A percentile compares a stretch with the other conserved stretches of the same genome.
Evolutionary conservation across 2,329 filamentous ascomycete species (phyloP).

Genomic region (Stemphylium lycopersici): DNA sequence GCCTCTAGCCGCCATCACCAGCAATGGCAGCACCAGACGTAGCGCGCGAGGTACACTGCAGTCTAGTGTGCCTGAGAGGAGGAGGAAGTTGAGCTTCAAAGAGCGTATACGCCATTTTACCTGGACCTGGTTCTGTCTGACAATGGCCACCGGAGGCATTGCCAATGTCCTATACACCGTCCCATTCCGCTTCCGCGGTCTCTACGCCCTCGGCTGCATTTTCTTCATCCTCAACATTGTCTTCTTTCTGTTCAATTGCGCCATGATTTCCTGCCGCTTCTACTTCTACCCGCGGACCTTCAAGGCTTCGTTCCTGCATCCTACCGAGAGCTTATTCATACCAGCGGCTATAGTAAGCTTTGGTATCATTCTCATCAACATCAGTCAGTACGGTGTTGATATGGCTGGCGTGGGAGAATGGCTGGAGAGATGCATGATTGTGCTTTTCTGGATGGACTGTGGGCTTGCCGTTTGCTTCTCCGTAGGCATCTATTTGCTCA

Average conservation of each 20-base stretch:
- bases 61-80: constrained; percentile 2
- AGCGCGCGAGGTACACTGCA: neutral
- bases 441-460: constrained; percentile 77
- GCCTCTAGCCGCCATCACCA: neutral
- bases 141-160: constrained; percentile 66
- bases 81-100: constrained; percentile 49
- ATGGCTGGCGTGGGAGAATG: constrained; percentile 60
- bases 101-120: constrained; percentile 67
- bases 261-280: constrained; percentile 72
- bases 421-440: constrained; percentile 62
- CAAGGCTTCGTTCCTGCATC: constrained; percentile 73
- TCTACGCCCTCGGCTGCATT: constrained; percentile 56
- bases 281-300: constrained; percentile 73
- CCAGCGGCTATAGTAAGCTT: constrained; percentile 72
- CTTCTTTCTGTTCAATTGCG: constrained; percentile 73
- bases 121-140: constrained; percentile 81
- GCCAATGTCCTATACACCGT: constrained; percentile 64
- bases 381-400: constrained; percentile 72
- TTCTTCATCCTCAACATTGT: constrained; percentile 58
- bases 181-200: constrained; percentile 51
- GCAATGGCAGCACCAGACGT: constrained; percentile 3
- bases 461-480: constrained; percentile 70
- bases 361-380: constrained; percentile 68
- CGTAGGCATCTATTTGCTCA: constrained; percentile 73
- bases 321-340: constrained; percentile 78